Base-by-base conservation (phyloP, 2,329 filamentous ascomycete genomes). In the Colletotrichum sp. region DNA sequence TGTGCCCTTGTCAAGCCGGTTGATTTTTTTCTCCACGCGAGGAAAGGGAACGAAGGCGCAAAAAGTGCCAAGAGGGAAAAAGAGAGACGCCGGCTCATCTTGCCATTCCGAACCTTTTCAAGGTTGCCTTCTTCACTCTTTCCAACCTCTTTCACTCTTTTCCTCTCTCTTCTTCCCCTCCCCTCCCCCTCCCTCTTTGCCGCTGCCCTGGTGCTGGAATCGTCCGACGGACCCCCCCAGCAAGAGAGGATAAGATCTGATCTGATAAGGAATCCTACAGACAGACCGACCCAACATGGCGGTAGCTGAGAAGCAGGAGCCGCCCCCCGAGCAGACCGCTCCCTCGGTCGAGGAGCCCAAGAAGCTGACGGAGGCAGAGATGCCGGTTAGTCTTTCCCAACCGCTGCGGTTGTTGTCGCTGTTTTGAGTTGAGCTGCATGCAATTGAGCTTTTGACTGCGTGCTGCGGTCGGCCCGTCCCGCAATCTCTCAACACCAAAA, bases 351-450 rank as follows among this genome's bases (percentile, higher is more conserved):
- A 74, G 32, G 52, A 74, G 26, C 18, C 43, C 67, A 52, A 64
- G 36, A 74, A 71, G 66, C 13, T 64, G 59, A 52, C 18, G 12
- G 59, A 64, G 71, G n/a, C 61, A 21, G 67, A 71, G 48, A 26
- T 73, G 71, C 58, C 71, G 71, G 71, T 74, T 65, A 71, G 71
- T 74, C 71, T 61, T 71, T 65, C 67, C 71, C 43, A 63, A 18
- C 7, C 3, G 65, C n/a, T 28, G 43, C n/a, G 2, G n/a, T 1
- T 52, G 43, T 52, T 52, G n/a, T 52, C 43, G 43, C 43, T 52
- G 43, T 52, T 14, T 21, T 24, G 58, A 43, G 65, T 58, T 69
- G 67, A 3, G 67, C 56, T 61, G 65, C 55, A 24, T 28, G 16
- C 43, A 3, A 52, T 52, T 21, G 43, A 52, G 55, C 28, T 62